Percentiles rank a stretch among this genome's conserved stretches.
Evolutionary conservation across 1,284 basidiomycete genomes (phyloP).

Genomic region (Singerocomus rubriflavus): DNA sequence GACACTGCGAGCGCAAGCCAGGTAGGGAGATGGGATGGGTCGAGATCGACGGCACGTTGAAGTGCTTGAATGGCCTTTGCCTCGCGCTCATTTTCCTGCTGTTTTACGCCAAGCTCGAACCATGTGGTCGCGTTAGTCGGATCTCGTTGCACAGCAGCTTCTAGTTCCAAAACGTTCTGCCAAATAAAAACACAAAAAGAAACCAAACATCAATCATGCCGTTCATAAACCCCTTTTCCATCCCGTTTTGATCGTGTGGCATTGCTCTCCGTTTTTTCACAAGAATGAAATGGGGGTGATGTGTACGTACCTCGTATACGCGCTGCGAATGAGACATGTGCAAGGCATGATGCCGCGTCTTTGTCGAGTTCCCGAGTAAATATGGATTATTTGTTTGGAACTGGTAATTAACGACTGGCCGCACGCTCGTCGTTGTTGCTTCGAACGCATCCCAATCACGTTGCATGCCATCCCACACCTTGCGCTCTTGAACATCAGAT

Average conservation of each 20-base stretch:
- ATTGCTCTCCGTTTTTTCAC: slow-evolving; percentile 3
- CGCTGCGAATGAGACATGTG: slow-evolving; percentile 44
- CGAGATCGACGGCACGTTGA: slow-evolving; percentile 76
- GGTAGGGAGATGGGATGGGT: slow-evolving; percentile 72
- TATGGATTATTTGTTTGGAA: slow-evolving; percentile 88
- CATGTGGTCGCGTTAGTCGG: slow-evolving; percentile 74
- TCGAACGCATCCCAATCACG: slow-evolving; percentile 83
- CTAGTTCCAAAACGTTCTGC: slow-evolving; percentile 85
- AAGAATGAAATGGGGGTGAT: slow-evolving; percentile 15
- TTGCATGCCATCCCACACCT: slow-evolving; percentile 65
- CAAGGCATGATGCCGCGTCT: slow-evolving; percentile 53
- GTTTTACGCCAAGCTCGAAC: slow-evolving; percentile 93
- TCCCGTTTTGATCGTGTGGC: slow-evolving; percentile 1
- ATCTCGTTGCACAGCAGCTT: slow-evolving; percentile 85
- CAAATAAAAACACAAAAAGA: slow-evolving; percentile 8
- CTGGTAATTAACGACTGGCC: slow-evolving; percentile 59
- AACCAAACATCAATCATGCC: slow-evolving; percentile 15
- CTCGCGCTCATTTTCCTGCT: slow-evolving; percentile 98
- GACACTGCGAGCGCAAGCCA: slow-evolving; percentile 93
- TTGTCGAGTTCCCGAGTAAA: slow-evolving; percentile 53
- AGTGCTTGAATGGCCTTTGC: slow-evolving; percentile 87
- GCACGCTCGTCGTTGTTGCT: slow-evolving; percentile 62
- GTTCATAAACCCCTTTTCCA: slow-evolving; percentile 1
- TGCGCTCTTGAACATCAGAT: slow-evolving; percentile 5
- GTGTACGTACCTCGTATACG: slow-evolving; percentile 57